Conservation (phyloP, 2,329 filamentous ascomycete genomes). For the Verticillium klebahnii region DNA sequence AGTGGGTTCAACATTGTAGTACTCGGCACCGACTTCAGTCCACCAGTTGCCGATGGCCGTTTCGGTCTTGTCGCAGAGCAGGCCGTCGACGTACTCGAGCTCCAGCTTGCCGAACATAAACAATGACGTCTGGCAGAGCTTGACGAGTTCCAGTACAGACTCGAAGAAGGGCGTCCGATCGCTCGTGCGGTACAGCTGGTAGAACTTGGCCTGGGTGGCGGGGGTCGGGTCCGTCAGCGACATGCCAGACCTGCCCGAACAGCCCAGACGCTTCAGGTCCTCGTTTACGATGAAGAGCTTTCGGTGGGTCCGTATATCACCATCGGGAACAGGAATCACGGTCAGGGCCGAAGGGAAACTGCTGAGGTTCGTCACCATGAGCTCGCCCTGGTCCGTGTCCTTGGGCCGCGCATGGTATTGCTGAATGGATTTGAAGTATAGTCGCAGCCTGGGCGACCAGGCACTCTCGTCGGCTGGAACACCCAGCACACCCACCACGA, state of each 20-base stretch:
- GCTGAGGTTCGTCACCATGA: conserved; percentile 93
- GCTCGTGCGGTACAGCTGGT: conserved; percentile 82
- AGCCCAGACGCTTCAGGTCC: conserved; percentile 85
- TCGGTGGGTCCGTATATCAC: conserved; percentile 75
- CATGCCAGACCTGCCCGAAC: conserved; percentile 83
- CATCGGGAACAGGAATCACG: conserved; percentile 85
- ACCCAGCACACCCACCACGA: conserved; percentile 75
- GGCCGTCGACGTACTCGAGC: conserved; percentile 84
- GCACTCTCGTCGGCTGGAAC: conserved; percentile 73
- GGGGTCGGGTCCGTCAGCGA: conserved; percentile 72
- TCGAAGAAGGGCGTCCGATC: conserved; percentile 74
- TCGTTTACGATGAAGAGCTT: conserved; percentile 92
- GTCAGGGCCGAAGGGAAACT: conserved; percentile 88
- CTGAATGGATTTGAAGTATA: conserved; percentile 83
- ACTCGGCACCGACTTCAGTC: conserved; percentile 86
- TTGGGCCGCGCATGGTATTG: conserved; percentile 81
- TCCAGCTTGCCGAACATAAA: conserved; percentile 83
- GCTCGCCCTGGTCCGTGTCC: conserved; percentile 73
- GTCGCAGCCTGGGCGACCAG: conserved; percentile 74
- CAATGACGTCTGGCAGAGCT: conserved; percentile 84
- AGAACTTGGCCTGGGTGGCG: conserved; percentile 85
- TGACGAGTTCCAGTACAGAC: conserved; percentile 83
- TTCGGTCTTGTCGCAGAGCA: conserved; percentile 92
- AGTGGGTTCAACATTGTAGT: conserved; percentile 87
- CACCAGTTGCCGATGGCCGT: conserved; percentile 91